A percentile compares a stretch with the other conserved stretches of the same genome.
phyloP scores from a whole-genome alignment of 352 stramenopile genomes.

The Elongisporangium prolatum region DNA sequence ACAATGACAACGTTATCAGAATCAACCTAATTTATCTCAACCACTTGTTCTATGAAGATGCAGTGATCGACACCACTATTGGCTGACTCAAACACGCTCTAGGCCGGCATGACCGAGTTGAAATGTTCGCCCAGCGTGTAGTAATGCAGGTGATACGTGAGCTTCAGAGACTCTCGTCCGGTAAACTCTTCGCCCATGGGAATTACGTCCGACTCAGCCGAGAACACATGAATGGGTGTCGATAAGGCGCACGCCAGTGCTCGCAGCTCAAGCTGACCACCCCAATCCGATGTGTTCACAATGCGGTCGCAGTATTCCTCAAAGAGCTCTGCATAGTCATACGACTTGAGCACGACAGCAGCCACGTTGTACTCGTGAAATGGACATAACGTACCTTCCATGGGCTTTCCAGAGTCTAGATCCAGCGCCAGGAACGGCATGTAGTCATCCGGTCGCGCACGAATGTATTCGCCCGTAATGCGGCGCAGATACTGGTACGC shows the following conservation, averaged over 20 bases:
- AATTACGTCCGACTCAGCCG: constrained; percentile 80
- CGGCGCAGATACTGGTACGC: constrained; percentile 66
- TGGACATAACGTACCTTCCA: constrained; percentile 14
- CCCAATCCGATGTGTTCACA: constrained; percentile 92
- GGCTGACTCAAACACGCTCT: too few species aligned
- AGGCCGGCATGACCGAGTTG: constrained; percentile 87
- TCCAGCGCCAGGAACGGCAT: constrained; percentile 87
- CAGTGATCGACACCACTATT: too few species aligned
- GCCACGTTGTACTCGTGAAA: too few species aligned
- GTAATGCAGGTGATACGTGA: constrained; percentile 97
- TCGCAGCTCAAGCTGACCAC: constrained; percentile 95
- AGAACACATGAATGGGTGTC: constrained; percentile 92
- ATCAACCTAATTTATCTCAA: constrained; percentile 17
- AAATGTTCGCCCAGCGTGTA: constrained; percentile 99
- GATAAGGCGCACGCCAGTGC: constrained; percentile 86
- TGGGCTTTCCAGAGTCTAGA: constrained; percentile 30
- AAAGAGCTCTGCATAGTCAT: constrained; percentile 51
- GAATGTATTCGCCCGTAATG: constrained; percentile 78
- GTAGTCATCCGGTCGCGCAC: constrained; percentile 87
- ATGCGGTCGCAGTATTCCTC: constrained; percentile 92
- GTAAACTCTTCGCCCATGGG: constrained; percentile 87
- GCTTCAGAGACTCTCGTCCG: constrained; percentile 69
- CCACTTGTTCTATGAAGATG: too few species aligned
- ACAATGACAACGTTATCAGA: too few species aligned
- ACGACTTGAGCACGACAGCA: too few species aligned